A percentile compares a stretch with the other conserved stretches of the same genome.
Conservation (phyloP, 306 rosid genomes). For the Medicago truncatula region MtrunA17r5.0-ANR NC_053042.1:36689001-36689500, state of each 20-base stretch:
- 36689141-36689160: background rate
- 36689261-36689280: slow-evolving; percentile 13
- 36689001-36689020: slow-evolving; percentile 95
- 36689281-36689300: background rate
- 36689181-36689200: slow-evolving; percentile 22
- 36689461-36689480: slow-evolving; percentile 66
- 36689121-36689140: slow-evolving; percentile 3
- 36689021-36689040: slow-evolving; percentile 70
- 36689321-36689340: slow-evolving; percentile 18
- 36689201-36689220: background rate
- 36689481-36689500: slow-evolving; percentile 96
- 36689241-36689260: slow-evolving; percentile 16
- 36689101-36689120: slow-evolving; percentile 5
- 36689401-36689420: background rate
- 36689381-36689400: slow-evolving; percentile 23
- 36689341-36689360: slow-evolving; percentile 17
- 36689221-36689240: slow-evolving; percentile 33
- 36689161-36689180: slow-evolving; percentile 14
- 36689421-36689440: slow-evolving; percentile 13
- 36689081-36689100: slow-evolving; percentile 12
- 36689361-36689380: slow-evolving; percentile 16
- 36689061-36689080: slow-evolving; percentile 28
- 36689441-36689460: too few relatives aligned
- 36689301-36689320: slow-evolving; percentile 11
- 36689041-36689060: slow-evolving; percentile 37